Percentiles rank a stretch among this genome's conserved stretches.
These are phyloP conservation scores for Rossbeevera mucosa DNA, from an alignment of 768 basidiomycete species.

Conservation along the genomic window DNA sequence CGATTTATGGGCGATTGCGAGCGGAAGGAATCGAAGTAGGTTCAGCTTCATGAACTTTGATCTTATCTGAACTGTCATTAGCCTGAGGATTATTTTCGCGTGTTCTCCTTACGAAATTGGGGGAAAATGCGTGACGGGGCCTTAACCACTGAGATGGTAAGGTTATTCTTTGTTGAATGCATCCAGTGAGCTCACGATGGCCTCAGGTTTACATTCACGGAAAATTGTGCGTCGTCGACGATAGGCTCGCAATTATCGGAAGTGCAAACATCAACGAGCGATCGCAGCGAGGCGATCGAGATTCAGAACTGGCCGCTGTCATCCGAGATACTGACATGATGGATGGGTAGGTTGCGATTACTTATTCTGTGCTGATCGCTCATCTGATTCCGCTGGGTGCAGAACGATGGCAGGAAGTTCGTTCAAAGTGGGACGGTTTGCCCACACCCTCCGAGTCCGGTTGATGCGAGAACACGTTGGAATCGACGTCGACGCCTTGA, in stretches of 20 bases:
- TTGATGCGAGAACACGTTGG: slow-evolving; percentile 97
- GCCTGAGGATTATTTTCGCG: slow-evolving; percentile 89
- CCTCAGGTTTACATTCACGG: slow-evolving; percentile 81
- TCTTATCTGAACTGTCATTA: slow-evolving; percentile 27
- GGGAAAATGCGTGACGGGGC: slow-evolving; percentile 80
- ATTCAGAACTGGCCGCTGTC: slow-evolving; percentile 91
- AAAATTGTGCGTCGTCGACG: slow-evolving; percentile 78
- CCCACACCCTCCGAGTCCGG: slow-evolving; percentile 87
- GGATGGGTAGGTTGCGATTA: slow-evolving; percentile 58
- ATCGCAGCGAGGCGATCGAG: slow-evolving; percentile 91
- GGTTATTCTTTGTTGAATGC: slow-evolving; percentile 7
- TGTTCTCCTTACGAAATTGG: slow-evolving; percentile 93
- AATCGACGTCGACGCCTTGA: slow-evolving; percentile 85
- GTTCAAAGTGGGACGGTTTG: slow-evolving; percentile 95
- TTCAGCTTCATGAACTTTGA: background rate
- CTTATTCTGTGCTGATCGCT: background rate
- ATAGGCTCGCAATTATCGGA: slow-evolving; percentile 89
- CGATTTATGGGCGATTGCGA: slow-evolving; percentile 81
- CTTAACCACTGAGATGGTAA: slow-evolving; percentile 83
- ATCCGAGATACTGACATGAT: slow-evolving; percentile 98
- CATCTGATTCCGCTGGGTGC: slow-evolving; percentile 1
- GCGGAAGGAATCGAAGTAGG: slow-evolving; percentile 85
- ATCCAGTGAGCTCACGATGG: slow-evolving; percentile 8
- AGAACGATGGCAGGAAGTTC: slow-evolving; percentile 93
- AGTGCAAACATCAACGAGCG: slow-evolving; percentile 98